A percentile compares a stretch with the other conserved stretches of the same genome.
phyloP scores from a whole-genome alignment of 208 protist species.

The Leishmania lainsoni region DNA sequence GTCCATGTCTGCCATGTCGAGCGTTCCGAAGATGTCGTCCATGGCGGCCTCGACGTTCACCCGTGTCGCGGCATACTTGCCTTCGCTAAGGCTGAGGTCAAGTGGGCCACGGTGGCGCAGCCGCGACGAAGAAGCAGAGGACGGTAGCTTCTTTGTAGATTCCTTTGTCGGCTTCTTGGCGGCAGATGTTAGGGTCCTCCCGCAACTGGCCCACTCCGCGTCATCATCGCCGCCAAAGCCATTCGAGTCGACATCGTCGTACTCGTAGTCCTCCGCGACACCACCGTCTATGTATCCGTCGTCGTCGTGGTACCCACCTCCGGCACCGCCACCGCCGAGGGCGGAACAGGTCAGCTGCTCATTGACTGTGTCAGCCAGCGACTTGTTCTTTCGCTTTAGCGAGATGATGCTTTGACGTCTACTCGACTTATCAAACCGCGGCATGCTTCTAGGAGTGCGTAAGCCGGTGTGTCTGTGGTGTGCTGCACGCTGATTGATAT shows the following conservation, averaged over 20 bases:
- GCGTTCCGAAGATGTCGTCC: slow-evolving; percentile 76
- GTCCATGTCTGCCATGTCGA: slow-evolving; percentile 83
- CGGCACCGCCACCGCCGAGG: slow-evolving; percentile 4
- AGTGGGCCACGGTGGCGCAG: slow-evolving; percentile 80
- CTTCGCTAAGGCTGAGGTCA: slow-evolving; percentile 57
- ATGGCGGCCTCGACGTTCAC: slow-evolving; percentile 63
- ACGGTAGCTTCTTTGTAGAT: not conserved
- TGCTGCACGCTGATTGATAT: not conserved
- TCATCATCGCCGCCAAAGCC: not conserved
- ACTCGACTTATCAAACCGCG: slow-evolving; percentile 36
- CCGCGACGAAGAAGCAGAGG: slow-evolving; percentile 20
- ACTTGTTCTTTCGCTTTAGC: slow-evolving; percentile 57
- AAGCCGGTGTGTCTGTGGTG: not conserved
- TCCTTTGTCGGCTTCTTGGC: slow-evolving; percentile 11
- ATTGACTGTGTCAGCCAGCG: slow-evolving; percentile 68
- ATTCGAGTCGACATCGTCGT: slow-evolving; percentile 18
- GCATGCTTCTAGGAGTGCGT: slow-evolving; percentile 7
- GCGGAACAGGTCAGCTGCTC: slow-evolving; percentile 47
- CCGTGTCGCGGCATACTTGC: slow-evolving; percentile 66
- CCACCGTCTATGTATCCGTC: slow-evolving; percentile 23
- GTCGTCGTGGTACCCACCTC: slow-evolving; percentile 23
- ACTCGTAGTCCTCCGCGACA: slow-evolving; percentile 46
- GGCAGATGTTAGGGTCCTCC: not conserved
- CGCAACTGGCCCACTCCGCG: not conserved
- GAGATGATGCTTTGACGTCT: slow-evolving; percentile 33